Base-by-base conservation (phyloP, 2,329 filamentous ascomycete genomes). In the Zymoseptoria brevis region DNA sequence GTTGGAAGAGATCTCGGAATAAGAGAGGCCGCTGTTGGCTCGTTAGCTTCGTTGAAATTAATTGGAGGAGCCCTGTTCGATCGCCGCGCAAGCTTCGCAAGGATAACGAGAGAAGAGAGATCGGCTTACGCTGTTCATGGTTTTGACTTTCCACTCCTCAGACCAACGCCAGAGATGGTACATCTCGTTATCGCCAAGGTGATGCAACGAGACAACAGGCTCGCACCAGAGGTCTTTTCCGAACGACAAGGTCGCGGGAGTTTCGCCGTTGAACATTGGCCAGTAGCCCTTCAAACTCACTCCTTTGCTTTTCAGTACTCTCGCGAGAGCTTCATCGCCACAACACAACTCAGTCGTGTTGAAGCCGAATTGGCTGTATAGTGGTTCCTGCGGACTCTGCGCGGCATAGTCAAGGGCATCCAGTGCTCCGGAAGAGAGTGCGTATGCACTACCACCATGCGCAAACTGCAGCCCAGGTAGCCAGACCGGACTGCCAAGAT, bases 141-240 rank as follows among this genome's bases (percentile, higher is more conserved):
- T 52, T 19, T 29, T 54, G 60, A 68, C 72, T 19, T 67, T 70
- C 29, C 72, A 64, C 57, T 71, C 74, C 48, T 71, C 66, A 62
- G 73, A 72, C 72, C 76, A 83, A 57, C 75, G 73, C 74, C 79
- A 80, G 29, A 82, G 67, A 1, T 73, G 70, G 16, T 72, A 69
- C 78, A 82, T 80, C 55, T 81, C 79, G 24, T 75, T 71, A 0
- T 77, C 73, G 29, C 67, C 69, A 2, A 76, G 74, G 66, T 79
- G 80, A 64, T 80, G 78, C 67, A 80, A 67, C 50, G 75, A 79
- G 57, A 80, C 65, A 1, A 75, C 74, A 3, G 78, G 78, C 61
- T 80, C 77, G 29, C 78, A 80, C 78, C 78, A 80, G 59, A 78
- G 72, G n/a, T 62, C 63, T 11, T 74, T 69, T 45, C 74, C 72